Conservation (phyloP, 192 early-diverging fungal species). For the Lunasporangiospora selenospora region DNA sequence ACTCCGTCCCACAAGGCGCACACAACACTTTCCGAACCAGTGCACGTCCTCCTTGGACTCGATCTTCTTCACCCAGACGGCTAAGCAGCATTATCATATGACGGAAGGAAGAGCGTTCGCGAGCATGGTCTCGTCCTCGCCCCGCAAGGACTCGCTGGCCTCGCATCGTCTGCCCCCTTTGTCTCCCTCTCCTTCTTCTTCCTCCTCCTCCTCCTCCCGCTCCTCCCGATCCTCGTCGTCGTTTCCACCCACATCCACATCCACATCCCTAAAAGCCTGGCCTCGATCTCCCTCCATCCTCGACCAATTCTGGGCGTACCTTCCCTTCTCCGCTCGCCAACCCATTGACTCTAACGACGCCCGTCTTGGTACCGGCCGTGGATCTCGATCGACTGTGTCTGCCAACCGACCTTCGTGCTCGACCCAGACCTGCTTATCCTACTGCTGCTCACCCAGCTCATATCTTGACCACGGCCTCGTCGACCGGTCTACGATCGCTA, state of each 20-base stretch:
- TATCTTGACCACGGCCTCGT: too few species aligned
- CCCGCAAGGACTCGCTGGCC: not conserved
- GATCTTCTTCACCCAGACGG: too few species aligned
- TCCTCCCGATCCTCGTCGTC: not conserved
- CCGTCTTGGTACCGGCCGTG: too few species aligned
- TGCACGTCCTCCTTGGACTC: too few species aligned
- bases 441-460: too few species aligned
- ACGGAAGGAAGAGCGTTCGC: slow-evolving; percentile 46
- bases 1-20: too few species aligned
- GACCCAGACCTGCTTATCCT: slow-evolving; percentile 15
- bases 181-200: not conserved
- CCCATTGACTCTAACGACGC: too few species aligned
- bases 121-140: slow-evolving; percentile 25
- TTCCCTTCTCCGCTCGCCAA: too few species aligned
- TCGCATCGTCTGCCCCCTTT: too few species aligned
- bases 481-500: too few species aligned
- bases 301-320: slow-evolving; percentile 12
- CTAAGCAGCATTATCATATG: slow-evolving; percentile 51
- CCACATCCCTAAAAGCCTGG: too few species aligned
- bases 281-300: slow-evolving; percentile 16
- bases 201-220: slow-evolving; percentile 4
- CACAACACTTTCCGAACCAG: too few species aligned
- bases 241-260: not conserved
- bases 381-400: not conserved
- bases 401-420: slow-evolving; percentile 6